A percentile compares a stretch with the other conserved stretches of the same genome.
These are phyloP conservation scores for Mangifera indica DNA, from an alignment of 345 rosid genomes.

Conservation along the genomic window DNA sequence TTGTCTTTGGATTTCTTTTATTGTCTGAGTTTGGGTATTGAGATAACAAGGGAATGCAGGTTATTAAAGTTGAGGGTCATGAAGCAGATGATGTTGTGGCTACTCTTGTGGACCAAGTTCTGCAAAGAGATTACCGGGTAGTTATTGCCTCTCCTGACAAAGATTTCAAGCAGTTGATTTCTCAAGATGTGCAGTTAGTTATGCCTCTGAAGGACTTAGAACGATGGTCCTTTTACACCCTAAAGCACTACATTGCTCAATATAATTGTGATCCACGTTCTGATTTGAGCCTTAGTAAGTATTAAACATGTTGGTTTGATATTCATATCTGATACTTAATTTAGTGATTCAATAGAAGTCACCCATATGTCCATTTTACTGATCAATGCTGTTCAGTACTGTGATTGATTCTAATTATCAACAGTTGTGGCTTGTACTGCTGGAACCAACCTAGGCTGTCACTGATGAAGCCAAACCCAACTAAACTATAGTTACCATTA, in stretches of 20 bases:
- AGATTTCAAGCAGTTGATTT: conserved; percentile 93
- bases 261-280: conserved; percentile 76
- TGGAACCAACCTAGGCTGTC: background rate
- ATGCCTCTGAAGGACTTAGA: conserved; percentile 69
- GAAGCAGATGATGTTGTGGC: conserved; percentile 97
- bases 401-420: background rate
- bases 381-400: background rate
- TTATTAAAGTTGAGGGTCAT: conserved; percentile 67
- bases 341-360: too few species aligned
- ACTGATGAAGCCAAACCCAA: background rate
- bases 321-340: too few species aligned
- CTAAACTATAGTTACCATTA: background rate
- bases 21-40: background rate
- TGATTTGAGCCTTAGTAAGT: conserved; percentile 87
- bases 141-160: conserved; percentile 96
- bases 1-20: background rate
- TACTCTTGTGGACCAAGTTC: conserved; percentile 67
- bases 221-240: conserved; percentile 90
- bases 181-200: conserved; percentile 87
- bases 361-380: background rate
- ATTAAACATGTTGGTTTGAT: conserved; percentile 10
- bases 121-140: conserved; percentile 55
- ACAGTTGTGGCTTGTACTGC: background rate
- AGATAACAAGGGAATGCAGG: conserved; percentile 40
- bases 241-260: conserved; percentile 75